A percentile compares a stretch with the other conserved stretches of the same genome.
phyloP scores from a whole-genome alignment of 352 stramenopile genomes.

The Phytopythium litorale region DNA sequence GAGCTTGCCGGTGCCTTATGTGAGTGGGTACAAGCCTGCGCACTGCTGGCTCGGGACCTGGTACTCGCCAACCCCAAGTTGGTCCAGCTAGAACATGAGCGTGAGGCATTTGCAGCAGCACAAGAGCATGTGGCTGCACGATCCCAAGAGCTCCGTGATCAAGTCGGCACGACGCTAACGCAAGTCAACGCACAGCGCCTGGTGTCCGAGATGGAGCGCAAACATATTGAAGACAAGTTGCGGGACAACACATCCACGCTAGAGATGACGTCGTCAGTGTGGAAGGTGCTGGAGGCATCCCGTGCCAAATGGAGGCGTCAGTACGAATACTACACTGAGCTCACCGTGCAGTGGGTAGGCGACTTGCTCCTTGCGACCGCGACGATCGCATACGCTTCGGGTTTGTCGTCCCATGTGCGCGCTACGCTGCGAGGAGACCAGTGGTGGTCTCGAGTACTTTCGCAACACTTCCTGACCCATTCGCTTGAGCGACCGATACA shows the following conservation, averaged over 20 bases:
- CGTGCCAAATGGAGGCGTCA: slow-evolving; percentile 33
- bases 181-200: slow-evolving; percentile 33
- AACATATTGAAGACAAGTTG: slow-evolving; percentile 39
- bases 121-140: slow-evolving; percentile 26
- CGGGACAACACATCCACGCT: slow-evolving; percentile 51
- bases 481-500: slow-evolving; percentile 18
- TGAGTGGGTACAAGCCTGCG: slow-evolving; percentile 59
- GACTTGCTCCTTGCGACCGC: slow-evolving; percentile 67
- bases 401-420: slow-evolving; percentile 12
- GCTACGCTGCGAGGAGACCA: slow-evolving; percentile 12
- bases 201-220: slow-evolving; percentile 47
- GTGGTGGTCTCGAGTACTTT: slow-evolving; percentile 33
- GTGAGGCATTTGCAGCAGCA: slow-evolving; percentile 30
- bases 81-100: slow-evolving; percentile 44
- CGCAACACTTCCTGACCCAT: slow-evolving; percentile 25
- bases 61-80: slow-evolving; percentile 58
- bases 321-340: slow-evolving; percentile 39
- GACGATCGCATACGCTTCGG: slow-evolving; percentile 40
- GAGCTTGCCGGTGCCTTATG: slow-evolving; percentile 53
- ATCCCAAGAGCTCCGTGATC: slow-evolving; percentile 31
- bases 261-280: slow-evolving; percentile 48
- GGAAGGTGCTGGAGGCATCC: slow-evolving; percentile 44
- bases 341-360: slow-evolving; percentile 38
- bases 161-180: slow-evolving; percentile 25
- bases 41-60: slow-evolving; percentile 37